A percentile compares a stretch with the other conserved stretches of the same genome.
These are phyloP conservation scores for Sarocladium kiliense DNA, from an alignment of 2,329 filamentous ascomycete species.

Conservation along the genomic window DNA sequence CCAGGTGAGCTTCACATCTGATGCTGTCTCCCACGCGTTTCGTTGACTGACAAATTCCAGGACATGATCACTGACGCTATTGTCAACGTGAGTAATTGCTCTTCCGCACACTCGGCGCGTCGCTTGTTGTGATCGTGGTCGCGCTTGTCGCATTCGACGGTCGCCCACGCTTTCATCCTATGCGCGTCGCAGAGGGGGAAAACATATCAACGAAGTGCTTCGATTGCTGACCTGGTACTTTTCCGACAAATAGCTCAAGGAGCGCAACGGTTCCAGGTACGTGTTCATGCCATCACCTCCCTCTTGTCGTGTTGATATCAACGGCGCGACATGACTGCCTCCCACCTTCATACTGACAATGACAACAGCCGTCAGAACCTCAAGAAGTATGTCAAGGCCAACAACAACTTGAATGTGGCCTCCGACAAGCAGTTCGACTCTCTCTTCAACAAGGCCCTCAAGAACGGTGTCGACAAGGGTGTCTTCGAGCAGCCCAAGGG, in stretches of 20 bases:
- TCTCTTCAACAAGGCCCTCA: slow-evolving; percentile 82
- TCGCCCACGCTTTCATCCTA: slow-evolving; percentile 11
- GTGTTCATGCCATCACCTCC: slow-evolving; percentile 13
- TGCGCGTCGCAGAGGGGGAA: slow-evolving; percentile 4
- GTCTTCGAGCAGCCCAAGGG: slow-evolving; percentile 89
- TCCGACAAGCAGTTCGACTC: slow-evolving; percentile 57
- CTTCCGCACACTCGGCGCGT: slow-evolving; percentile 14
- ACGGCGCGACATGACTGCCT: neutral
- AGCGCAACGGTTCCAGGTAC: slow-evolving; percentile 51
- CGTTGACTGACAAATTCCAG: slow-evolving; percentile 25
- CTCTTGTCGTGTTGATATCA: neutral
- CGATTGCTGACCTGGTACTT: slow-evolving; percentile 9
- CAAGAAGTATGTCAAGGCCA: slow-evolving; percentile 56
- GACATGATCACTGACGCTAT: slow-evolving; percentile 62
- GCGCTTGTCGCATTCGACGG: slow-evolving; percentile 30
- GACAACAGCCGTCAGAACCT: slow-evolving; percentile 48
- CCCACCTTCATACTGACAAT: slow-evolving; percentile 4
- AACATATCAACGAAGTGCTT: slow-evolving; percentile 4
- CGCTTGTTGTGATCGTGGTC: slow-evolving; percentile 8
- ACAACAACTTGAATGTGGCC: slow-evolving; percentile 41
- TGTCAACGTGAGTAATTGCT: slow-evolving; percentile 46
- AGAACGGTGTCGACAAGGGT: slow-evolving; percentile 78
- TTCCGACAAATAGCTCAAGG: slow-evolving; percentile 46
- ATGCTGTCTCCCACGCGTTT: neutral
- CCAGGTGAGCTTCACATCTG: slow-evolving; percentile 42